Evolutionary conservation across 2,329 filamentous ascomycete genomes (phyloP).

Genomic region (Monosporascus sp.): DNA sequence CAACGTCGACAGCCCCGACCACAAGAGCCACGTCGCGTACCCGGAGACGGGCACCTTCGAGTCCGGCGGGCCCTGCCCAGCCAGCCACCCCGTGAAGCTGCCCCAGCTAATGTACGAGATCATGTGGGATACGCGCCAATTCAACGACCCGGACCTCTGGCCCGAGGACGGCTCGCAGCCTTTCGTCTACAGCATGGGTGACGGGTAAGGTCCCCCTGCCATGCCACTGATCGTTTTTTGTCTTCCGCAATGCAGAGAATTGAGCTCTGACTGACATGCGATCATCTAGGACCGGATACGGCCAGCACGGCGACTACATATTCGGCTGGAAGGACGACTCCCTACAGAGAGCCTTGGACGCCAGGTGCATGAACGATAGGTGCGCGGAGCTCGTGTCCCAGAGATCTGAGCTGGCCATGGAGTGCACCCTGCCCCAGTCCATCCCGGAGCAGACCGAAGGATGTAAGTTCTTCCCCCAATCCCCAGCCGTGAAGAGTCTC

Average conservation of each 20-base stretch:
- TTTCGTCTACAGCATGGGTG: constrained; percentile 16
- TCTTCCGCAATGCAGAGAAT: neutral
- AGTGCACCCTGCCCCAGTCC: constrained; percentile 11
- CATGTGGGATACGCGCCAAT: constrained; percentile 18
- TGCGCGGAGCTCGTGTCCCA: constrained; percentile 13
- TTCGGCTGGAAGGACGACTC: constrained; percentile 29
- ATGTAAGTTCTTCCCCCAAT: constrained; percentile 4
- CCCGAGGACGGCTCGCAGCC: constrained; percentile 21
- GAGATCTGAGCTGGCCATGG: constrained; percentile 13
- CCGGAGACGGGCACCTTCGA: constrained; percentile 24
- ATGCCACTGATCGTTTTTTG: neutral
- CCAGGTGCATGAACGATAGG: constrained; percentile 21
- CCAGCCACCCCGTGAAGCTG: constrained; percentile 15
- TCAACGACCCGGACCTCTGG: constrained; percentile 15
- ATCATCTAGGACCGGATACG: constrained; percentile 19
- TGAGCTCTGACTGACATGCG: neutral
- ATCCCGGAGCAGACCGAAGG: constrained; percentile 11
- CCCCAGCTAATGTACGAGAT: constrained; percentile 20
- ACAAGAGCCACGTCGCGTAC: constrained; percentile 44
- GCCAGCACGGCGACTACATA: constrained; percentile 29
- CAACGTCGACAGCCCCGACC: constrained; percentile 39
- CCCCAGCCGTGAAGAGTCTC: neutral
- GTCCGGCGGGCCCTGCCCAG: constrained; percentile 12
- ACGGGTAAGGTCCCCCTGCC: constrained; percentile 8
- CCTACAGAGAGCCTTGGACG: constrained; percentile 22